These are phyloP conservation scores for Colletotrichum lupini DNA, from an alignment of 2,329 filamentous ascomycete species.

Conservation along the genomic window DNA sequence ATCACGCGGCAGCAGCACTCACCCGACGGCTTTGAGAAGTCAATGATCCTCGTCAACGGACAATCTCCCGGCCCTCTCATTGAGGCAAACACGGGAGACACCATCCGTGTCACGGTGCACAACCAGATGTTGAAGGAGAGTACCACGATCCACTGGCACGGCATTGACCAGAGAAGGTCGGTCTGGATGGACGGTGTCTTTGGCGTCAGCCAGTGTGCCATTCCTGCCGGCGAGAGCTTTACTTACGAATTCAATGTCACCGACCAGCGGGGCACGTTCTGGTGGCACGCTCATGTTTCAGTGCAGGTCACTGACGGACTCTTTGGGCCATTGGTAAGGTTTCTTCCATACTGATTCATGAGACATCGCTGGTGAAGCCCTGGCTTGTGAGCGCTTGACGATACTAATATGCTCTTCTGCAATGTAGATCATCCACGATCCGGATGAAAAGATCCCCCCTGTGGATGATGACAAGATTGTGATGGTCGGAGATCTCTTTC, in stretches of 20 bases:
- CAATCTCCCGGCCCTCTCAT: slow-evolving; percentile 76
- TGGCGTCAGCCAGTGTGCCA: slow-evolving; percentile 70
- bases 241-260: slow-evolving; percentile 69
- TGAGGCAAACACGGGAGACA: slow-evolving; percentile 55
- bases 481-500: slow-evolving; percentile 53
- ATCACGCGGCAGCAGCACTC: slow-evolving; percentile 60
- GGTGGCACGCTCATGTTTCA: slow-evolving; percentile 68
- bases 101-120: slow-evolving; percentile 51
- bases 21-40: slow-evolving; percentile 65
- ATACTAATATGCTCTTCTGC: not conserved
- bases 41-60: slow-evolving; percentile 71
- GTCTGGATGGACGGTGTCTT: slow-evolving; percentile 75
- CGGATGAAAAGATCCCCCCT: slow-evolving; percentile 43
- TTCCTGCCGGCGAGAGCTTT: slow-evolving; percentile 65
- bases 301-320: slow-evolving; percentile 34
- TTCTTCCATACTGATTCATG: not conserved
- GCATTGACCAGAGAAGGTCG: slow-evolving; percentile 72
- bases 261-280: slow-evolving; percentile 68
- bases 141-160: slow-evolving; percentile 76
- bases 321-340: slow-evolving; percentile 33
- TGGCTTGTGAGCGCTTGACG: not conserved
- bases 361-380: slow-evolving; percentile 1
- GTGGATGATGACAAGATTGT: slow-evolving; percentile 49
- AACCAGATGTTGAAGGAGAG: slow-evolving; percentile 49
- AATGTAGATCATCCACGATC: slow-evolving; percentile 49